Percentiles rank a stretch among this genome's conserved stretches.
Conservation (phyloP, 768 basidiomycete species). For the Macrolepiota albuminosa region DNA sequence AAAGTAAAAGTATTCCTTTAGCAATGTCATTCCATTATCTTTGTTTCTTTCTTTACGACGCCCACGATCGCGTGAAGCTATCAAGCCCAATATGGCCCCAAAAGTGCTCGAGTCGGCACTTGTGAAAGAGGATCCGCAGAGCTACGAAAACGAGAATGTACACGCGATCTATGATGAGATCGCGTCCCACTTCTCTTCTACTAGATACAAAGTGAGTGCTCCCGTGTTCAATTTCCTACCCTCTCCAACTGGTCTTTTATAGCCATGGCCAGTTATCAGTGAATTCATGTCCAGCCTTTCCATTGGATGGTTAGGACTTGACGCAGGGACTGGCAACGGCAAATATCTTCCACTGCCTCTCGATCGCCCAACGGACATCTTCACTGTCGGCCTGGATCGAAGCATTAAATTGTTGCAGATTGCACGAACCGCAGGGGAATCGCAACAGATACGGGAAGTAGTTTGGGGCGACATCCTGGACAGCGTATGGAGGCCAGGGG, state of each 20-base stretch:
- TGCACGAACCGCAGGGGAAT: slow-evolving; percentile 59
- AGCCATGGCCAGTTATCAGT: slow-evolving; percentile 91
- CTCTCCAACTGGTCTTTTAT: slow-evolving; percentile 3
- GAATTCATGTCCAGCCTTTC: slow-evolving; percentile 68
- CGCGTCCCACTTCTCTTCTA: slow-evolving; percentile 82
- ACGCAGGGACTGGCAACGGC: slow-evolving; percentile 95
- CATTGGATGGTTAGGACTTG: slow-evolving; percentile 81
- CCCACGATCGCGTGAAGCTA: slow-evolving; percentile 8
- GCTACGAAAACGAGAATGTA: slow-evolving; percentile 72
- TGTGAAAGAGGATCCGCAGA: slow-evolving; percentile 45
- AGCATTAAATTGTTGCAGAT: slow-evolving; percentile 75
- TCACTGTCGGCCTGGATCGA: slow-evolving; percentile 83
- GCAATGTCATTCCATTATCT: background rate
- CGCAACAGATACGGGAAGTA: slow-evolving; percentile 53
- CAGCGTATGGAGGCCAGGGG: slow-evolving; percentile 66
- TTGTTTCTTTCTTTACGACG: slow-evolving; percentile 7
- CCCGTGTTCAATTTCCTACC: background rate
- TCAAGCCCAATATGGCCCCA: slow-evolving; percentile 10
- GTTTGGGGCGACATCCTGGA: slow-evolving; percentile 77
- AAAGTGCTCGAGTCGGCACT: slow-evolving; percentile 32
- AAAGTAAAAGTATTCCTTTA: slow-evolving; percentile 4
- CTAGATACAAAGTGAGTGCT: slow-evolving; percentile 72
- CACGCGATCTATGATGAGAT: slow-evolving; percentile 84
- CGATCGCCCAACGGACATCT: slow-evolving; percentile 53
- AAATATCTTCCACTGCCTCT: slow-evolving; percentile 85